These are phyloP conservation scores for Seiridium cupressi DNA, from an alignment of 2,329 filamentous ascomycete genomes.

Conservation along the genomic window DNA sequence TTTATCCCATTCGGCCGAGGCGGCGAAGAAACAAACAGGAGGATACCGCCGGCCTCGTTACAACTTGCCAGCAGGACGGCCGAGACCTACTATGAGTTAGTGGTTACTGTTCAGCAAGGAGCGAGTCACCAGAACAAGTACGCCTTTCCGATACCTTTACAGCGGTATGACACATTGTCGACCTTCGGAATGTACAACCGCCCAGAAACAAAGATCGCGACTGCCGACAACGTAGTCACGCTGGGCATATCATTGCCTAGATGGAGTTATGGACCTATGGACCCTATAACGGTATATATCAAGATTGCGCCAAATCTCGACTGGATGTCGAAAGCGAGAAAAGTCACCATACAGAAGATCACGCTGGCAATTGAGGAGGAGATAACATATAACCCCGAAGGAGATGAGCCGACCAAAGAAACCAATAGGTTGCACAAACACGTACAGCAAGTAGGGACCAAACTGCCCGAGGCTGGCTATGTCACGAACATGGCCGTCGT, in stretches of 20 bases:
- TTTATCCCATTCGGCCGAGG: conserved; percentile 95
- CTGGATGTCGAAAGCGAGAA: conserved; percentile 85
- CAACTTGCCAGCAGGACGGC: conserved; percentile 90
- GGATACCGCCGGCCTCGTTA: conserved; percentile 88
- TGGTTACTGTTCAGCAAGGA: conserved; percentile 93
- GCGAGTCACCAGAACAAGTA: conserved; percentile 86
- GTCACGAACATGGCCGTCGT: conserved; percentile 89
- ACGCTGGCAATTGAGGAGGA: conserved; percentile 94
- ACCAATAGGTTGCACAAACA: conserved; percentile 84
- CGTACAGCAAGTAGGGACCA: conserved; percentile 76
- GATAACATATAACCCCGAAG: conserved; percentile 97
- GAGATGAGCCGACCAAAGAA: conserved; percentile 90
- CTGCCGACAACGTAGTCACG: conserved; percentile 87
- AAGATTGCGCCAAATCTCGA: conserved; percentile 90
- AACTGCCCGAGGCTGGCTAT: conserved; percentile 87
- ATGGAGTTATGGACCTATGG: conserved; percentile 94
- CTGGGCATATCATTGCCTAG: conserved; percentile 88
- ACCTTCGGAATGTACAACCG: conserved; percentile 99
- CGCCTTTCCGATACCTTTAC: conserved; percentile 84
- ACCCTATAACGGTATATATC: conserved; percentile 94
- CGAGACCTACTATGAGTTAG: conserved; percentile 95
- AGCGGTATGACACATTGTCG: conserved; percentile 92
- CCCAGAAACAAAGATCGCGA: conserved; percentile 81
- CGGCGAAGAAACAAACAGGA: conserved; percentile 82
- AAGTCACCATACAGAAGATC: conserved; percentile 91